Conservation (phyloP, 495 filamentous ascomycete species). For the Cercophora samala region DNA sequence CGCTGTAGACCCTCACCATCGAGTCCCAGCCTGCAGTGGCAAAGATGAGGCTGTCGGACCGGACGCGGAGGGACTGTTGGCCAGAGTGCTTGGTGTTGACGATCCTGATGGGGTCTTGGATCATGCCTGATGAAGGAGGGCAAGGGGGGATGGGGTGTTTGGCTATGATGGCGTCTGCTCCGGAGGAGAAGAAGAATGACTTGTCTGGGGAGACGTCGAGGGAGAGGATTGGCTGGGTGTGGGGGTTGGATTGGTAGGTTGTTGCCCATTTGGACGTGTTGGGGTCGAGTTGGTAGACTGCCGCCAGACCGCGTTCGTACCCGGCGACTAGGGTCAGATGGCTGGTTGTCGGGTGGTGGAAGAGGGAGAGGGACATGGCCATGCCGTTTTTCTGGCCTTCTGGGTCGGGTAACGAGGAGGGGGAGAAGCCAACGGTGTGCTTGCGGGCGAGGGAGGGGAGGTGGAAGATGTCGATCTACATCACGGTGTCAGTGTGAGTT, state of each 20-base stretch:
- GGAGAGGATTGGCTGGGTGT: conserved; percentile 83
- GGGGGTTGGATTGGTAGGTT: conserved; percentile 63
- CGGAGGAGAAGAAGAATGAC: conserved; percentile 73
- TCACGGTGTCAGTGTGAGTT: not conserved
- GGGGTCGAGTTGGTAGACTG: conserved; percentile 46
- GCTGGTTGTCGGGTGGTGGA: conserved; percentile 37
- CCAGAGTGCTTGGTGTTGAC: conserved; percentile 82
- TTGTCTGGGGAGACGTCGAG: conserved; percentile 58
- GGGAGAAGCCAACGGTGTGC: conserved; percentile 50
- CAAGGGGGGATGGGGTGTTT: conserved; percentile 50
- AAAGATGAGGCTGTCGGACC: conserved; percentile 77
- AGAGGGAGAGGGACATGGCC: conserved; percentile 79
- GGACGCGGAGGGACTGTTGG: conserved; percentile 75
- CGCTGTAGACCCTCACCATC: conserved; percentile 72
- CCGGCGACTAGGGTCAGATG: conserved; percentile 60
- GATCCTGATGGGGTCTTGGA: conserved; percentile 49
- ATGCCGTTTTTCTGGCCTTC: conserved; percentile 65
- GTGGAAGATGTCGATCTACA: conserved; percentile 78
- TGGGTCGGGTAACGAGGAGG: conserved; percentile 9
- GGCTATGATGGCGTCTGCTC: conserved; percentile 63
- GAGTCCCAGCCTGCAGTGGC: conserved; percentile 94
- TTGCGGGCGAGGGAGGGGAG: conserved; percentile 69
- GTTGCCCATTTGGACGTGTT: conserved; percentile 51
- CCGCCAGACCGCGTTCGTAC: conserved; percentile 80
- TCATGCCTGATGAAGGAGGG: conserved; percentile 13